Evolutionary conservation across 2,329 filamentous ascomycete species (phyloP), one percentile per base, ranked within the genome.

Genomic region (Phyllosticta citribraziliensis): DNA sequence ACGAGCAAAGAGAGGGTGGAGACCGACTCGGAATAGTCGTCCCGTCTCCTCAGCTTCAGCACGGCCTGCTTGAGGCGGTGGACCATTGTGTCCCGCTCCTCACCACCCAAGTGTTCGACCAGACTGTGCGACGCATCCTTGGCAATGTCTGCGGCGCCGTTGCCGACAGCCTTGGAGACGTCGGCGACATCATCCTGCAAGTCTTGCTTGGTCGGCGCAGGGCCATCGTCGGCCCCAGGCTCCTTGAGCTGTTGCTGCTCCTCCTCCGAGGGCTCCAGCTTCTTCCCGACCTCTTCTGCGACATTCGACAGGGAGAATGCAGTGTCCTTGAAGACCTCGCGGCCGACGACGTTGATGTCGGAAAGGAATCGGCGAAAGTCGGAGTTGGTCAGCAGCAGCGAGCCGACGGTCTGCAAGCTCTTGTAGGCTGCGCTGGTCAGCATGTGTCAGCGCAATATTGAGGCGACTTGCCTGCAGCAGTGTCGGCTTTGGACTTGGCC

Each of bases 341-440:
- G 85, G 12, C 87, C 88, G 55, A 97, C 83, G 0, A 86, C 86
- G 54, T 86, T 85, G 51, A 96, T 75, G 68, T 97, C 93, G 11
- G 87, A 84, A 53, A 97, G 78, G 67, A 97, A 91, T 6, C 92
- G 80, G 50, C 92, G 86, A 72, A 97, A 97, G 68, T 97, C 91
- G 0, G 88, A 86, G 70, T 97, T 97, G 14, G 89, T 91, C 52
- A 97, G 78, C 0, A 97, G 82, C n/a, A 97, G 78, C 2, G 87
- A 88, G 30, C 88, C 87, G 0, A 97, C 84, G 0, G 91, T 96
- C 62, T 86, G 87, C 55, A 96, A 76, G 71, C 91, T 96, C 69
- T 88, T 81, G 68, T 92, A 92, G 17, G 89, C 88, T 88, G 65
- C 22, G 20, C 3, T 63, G 63, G 63, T 73, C 57, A 74, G 65